Percentiles rank a stretch among this genome's conserved stretches.
Evolutionary conservation across 148 eudicot genomes (phyloP).

Genomic region (Heliamphora exappendiculata): DNA sequence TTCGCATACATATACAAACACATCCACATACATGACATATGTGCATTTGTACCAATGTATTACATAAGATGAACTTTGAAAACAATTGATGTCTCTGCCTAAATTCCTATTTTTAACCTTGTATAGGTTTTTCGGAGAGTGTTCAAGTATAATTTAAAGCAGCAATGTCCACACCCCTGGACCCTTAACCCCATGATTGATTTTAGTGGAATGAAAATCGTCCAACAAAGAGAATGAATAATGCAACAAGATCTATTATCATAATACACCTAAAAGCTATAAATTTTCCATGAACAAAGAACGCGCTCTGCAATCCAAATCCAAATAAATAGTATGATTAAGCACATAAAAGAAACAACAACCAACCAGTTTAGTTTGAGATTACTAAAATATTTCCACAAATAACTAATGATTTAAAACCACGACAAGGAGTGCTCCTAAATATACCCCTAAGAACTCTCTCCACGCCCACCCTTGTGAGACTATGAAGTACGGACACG

Average conservation of each 20-base stretch:
- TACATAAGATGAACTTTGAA: neutral
- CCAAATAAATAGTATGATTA: neutral
- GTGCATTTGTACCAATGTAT: too few species aligned
- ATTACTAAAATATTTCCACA: neutral
- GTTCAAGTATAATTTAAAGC: neutral
- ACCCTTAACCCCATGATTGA: neutral
- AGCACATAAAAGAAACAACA: neutral
- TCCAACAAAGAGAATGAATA: neutral
- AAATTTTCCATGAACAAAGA: neutral
- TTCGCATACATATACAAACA: neutral
- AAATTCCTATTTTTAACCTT: too few species aligned
- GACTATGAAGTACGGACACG: too few species aligned
- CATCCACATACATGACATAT: too few species aligned
- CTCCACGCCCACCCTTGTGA: too few species aligned
- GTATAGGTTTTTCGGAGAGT: too few species aligned
- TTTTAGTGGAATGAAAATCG: neutral
- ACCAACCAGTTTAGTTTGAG: neutral
- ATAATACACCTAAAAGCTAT: neutral
- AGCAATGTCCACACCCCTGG: neutral
- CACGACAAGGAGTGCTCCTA: neutral
- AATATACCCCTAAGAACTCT: too few species aligned
- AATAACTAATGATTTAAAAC: neutral
- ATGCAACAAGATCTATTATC: neutral
- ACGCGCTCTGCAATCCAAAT: neutral
- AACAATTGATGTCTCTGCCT: neutral